Evolutionary conservation across 2,329 filamentous ascomycete genomes (phyloP).

Genomic region (Calonectria hawksworthii): DNA sequence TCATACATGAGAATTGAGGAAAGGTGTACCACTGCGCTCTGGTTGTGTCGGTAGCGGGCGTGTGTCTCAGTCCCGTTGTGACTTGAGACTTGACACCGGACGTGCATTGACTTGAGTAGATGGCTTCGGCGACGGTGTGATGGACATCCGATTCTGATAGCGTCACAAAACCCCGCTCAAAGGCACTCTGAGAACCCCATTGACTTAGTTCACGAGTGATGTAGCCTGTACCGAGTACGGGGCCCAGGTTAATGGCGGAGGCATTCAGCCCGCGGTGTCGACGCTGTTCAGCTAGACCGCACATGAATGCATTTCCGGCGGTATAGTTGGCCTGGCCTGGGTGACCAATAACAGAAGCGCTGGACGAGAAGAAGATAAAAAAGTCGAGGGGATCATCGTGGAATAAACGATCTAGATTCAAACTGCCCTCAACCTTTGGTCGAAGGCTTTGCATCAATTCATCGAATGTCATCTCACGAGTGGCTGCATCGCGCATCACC

Average conservation of each 20-base stretch:
- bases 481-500: conserved; percentile 54
- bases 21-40: neutral
- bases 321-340: conserved; percentile 53
- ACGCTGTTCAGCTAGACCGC: conserved; percentile 45
- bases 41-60: neutral
- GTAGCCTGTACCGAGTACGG: conserved; percentile 59
- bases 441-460: conserved; percentile 43
- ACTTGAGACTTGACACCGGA: neutral
- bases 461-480: conserved; percentile 48
- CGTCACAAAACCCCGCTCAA: neutral
- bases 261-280: conserved; percentile 45
- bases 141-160: conserved; percentile 1
- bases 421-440: conserved; percentile 55
- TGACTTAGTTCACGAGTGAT: conserved; percentile 36
- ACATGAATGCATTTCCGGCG: conserved; percentile 55
- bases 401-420: conserved; percentile 49
- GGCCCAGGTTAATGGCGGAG: conserved; percentile 48
- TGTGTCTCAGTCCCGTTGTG: neutral
- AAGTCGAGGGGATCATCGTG: conserved; percentile 50
- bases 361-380: conserved; percentile 57
- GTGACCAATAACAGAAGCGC: conserved; percentile 51
- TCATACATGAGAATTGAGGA: neutral
- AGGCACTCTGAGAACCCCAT: neutral
- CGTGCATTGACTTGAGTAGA: neutral
- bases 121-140: neutral